A percentile compares a stretch with the other conserved stretches of the same genome.
Evolutionary conservation across 163 green algal species (phyloP).

Genomic region (Chlamydomonas reinhardtii): DNA sequence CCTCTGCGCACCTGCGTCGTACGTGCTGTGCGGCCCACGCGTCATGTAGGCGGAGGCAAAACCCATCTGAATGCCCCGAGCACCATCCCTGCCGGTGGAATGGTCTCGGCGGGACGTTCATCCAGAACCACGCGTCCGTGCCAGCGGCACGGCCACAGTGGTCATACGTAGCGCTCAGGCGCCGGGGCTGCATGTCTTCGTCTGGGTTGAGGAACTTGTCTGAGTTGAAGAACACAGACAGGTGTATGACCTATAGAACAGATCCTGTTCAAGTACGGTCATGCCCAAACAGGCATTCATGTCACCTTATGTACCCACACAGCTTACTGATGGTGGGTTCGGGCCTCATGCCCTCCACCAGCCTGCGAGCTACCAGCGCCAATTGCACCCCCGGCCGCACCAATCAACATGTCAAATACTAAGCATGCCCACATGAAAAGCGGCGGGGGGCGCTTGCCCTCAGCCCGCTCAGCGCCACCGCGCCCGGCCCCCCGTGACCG

Average conservation of each 20-base stretch:
- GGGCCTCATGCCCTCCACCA: no score
- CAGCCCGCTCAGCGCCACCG: no score
- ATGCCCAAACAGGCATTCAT: not conserved
- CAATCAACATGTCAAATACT: no score
- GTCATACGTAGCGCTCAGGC: constrained; percentile 40
- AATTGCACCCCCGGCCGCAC: no score
- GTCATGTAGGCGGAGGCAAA: not conserved
- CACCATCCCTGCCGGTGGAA: constrained; percentile 35
- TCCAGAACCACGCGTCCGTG: constrained; percentile 38
- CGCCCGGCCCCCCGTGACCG: no score
- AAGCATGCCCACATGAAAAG: no score
- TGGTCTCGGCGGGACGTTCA: constrained; percentile 27
- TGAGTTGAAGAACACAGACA: constrained; percentile 45
- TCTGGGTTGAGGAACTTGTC: constrained; percentile 46
- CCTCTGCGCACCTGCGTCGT: no score
- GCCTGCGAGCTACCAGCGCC: no score
- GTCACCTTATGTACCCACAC: not conserved
- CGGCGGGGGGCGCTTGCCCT: no score
- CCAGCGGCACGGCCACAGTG: constrained; percentile 34
- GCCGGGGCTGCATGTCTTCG: constrained; percentile 18
- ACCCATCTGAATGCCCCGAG: constrained; percentile 42
- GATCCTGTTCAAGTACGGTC: constrained; percentile 44
- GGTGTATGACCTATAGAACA: constrained; percentile 44
- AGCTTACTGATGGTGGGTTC: not conserved
- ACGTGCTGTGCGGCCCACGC: no score